phyloP scores from a whole-genome alignment of 1,284 basidiomycete species.

The Trametes sp. region DNA sequence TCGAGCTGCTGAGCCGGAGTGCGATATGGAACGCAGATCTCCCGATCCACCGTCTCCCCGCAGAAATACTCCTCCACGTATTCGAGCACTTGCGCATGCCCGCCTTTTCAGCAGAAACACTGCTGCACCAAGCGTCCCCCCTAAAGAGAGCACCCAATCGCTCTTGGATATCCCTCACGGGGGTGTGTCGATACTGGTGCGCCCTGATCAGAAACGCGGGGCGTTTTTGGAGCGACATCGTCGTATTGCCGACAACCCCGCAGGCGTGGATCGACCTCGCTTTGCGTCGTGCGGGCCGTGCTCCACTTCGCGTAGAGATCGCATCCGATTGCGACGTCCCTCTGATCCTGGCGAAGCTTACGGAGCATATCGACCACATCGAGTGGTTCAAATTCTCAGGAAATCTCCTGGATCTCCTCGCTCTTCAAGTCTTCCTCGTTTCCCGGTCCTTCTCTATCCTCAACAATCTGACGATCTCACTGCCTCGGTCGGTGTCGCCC shows the following conservation, averaged over 20 bases:
- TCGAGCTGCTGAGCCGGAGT: neutral
- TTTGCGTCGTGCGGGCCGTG: neutral
- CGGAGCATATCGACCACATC: no score
- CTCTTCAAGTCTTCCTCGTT: no score
- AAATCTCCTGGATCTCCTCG: no score
- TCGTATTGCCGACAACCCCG: neutral
- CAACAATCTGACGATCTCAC: no score
- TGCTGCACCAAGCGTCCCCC: neutral
- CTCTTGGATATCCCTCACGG: neutral
- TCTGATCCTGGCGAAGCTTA: no score
- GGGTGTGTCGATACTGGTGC: neutral
- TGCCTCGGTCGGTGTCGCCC: no score
- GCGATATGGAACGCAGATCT: conserved; percentile 4
- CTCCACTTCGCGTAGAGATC: no score
- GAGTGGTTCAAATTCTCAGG: no score
- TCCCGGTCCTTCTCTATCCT: no score
- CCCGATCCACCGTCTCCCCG: neutral
- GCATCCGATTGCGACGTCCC: no score
- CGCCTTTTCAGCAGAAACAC: no score
- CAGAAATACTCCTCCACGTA: conserved; percentile 1
- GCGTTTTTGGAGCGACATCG: neutral
- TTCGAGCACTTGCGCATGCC: neutral
- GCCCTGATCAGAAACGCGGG: neutral
- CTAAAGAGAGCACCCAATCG: neutral
- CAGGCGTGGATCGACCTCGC: neutral